phyloP scores from a whole-genome alignment of 2,329 filamentous ascomycete genomes.

The Ambrosiella cleistominuta region DNA sequence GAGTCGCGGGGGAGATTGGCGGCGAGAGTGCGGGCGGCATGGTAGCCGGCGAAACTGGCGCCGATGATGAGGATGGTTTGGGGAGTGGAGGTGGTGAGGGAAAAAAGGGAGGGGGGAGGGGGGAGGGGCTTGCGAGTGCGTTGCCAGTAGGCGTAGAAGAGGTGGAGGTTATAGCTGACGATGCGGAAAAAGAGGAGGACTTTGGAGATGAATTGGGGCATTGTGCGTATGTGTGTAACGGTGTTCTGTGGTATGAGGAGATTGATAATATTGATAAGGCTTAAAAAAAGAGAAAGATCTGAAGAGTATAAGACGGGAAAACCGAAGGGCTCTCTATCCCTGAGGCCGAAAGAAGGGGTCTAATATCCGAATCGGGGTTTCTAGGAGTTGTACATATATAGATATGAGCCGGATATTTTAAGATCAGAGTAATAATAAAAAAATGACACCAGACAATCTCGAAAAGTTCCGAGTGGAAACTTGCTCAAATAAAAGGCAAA shows the following conservation, averaged over 20 bases:
- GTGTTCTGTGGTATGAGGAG: not conserved
- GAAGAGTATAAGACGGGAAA: not conserved
- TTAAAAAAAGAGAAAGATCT: not conserved
- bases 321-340: not conserved
- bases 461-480: no score
- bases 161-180: slow-evolving; percentile 16
- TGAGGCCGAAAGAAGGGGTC: not conserved
- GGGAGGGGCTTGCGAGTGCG: slow-evolving; percentile 5
- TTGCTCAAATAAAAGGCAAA: no score
- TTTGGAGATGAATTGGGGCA: slow-evolving; percentile 16
- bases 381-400: no score
- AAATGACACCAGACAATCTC: no score
- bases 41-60: slow-evolving; percentile 39
- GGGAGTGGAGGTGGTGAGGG: slow-evolving; percentile 15
- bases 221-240: not conserved
- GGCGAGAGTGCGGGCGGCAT: slow-evolving; percentile 30
- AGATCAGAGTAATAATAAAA: no score
- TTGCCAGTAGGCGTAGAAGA: slow-evolving; percentile 14
- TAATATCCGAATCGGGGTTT: not conserved
- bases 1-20: slow-evolving; percentile 28
- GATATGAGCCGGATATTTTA: no score
- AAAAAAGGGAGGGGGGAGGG: slow-evolving; percentile 12
- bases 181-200: slow-evolving; percentile 18
- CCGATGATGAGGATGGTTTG: slow-evolving; percentile 38
- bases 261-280: slow-evolving; percentile 5